These are phyloP conservation scores for Physaria fendleri DNA, from an alignment of 345 rosid genomes.

Conservation along the genomic window DNA sequence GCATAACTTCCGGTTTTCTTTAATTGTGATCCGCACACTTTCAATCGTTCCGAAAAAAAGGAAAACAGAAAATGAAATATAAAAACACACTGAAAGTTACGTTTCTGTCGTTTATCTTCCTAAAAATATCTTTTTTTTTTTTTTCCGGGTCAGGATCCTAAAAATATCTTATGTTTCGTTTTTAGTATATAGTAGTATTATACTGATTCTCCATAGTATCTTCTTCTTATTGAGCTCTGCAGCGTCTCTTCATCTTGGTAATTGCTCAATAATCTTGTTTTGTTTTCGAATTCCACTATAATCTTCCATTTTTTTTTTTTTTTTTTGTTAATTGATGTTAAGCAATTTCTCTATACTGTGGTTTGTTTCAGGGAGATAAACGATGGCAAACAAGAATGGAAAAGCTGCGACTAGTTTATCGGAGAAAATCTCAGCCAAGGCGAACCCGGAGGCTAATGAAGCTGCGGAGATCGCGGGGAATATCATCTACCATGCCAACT, in stretches of 20 bases:
- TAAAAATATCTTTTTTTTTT: slow-evolving; percentile 9
- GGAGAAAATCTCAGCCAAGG: slow-evolving; percentile 42
- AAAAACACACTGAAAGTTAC: neutral
- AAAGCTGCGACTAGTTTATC: slow-evolving; percentile 23
- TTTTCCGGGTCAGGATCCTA: no score
- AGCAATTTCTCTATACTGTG: neutral
- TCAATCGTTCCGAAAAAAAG: slow-evolving; percentile 3
- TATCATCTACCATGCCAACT: slow-evolving; percentile 68
- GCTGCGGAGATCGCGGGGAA: slow-evolving; percentile 68
- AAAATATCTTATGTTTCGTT: slow-evolving; percentile 9
- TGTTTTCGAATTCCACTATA: neutral
- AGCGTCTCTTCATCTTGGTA: slow-evolving; percentile 2
- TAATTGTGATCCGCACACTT: slow-evolving; percentile 24
- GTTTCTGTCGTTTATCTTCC: slow-evolving; percentile 2
- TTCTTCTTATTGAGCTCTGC: neutral
- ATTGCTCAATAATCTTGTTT: neutral
- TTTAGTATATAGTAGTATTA: no score
- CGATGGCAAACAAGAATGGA: slow-evolving; percentile 45
- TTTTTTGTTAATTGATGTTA: no score
- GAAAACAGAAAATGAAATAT: neutral
- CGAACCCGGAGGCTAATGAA: slow-evolving; percentile 56
- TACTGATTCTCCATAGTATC: slow-evolving; percentile 18
- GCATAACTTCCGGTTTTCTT: slow-evolving; percentile 17
- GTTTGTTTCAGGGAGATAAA: slow-evolving; percentile 1
- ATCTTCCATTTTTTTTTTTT: neutral